Base-by-base conservation (phyloP, 371 early-diverging fungal genomes). In the Saksenaea oblongispora region DNA sequence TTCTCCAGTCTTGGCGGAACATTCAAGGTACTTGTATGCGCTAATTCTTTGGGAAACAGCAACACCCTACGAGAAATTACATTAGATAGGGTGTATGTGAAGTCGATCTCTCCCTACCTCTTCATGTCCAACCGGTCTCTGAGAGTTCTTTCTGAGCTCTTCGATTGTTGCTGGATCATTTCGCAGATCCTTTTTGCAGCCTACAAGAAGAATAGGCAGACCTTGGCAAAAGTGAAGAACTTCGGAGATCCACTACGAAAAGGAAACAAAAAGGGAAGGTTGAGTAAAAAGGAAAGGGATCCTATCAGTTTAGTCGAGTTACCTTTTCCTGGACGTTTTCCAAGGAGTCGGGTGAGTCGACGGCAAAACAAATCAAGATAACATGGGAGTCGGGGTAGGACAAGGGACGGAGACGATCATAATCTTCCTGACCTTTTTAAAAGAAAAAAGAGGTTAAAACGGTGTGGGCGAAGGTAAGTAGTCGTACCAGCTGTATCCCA, bases 311-410 rank as follows among this genome's bases (percentile, higher is more conserved):
- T 4, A 9, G 17, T 28, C 3, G 22, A 1, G 22, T 65, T 82
- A 87, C 90, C 84, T 92, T 91, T 73, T 90, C 90, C 80, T 89
- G 88, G 34, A 97, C 96, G 81, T 97, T 97, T 58, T 96, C 96
- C 67, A 97, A 85, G 34, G 95, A 95, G 78, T 96, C 97, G 54
- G 96, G 94, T 47, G 93, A 91, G 73, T 96, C 95, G 69, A 96
- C 85, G 63, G 94, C 86, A 72, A 93, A 96, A 79, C 97, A 96
- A 72, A 98, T 96, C 62, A 98, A 84, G 67, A 98, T 92, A 71
- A 97, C 97, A 80, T 98, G 94, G 54, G 97, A 92, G 78, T 96
- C 97, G 34, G 97, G 94, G 78, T 97, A 98, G 34, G 95, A 94
- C 57, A 98, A 86, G n/a, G 98, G 97, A 54, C 98, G 90, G 72